These are phyloP conservation scores for Ascochyta rabiei DNA, from an alignment of 2,329 filamentous ascomycete species.

Conservation along the genomic window DNA sequence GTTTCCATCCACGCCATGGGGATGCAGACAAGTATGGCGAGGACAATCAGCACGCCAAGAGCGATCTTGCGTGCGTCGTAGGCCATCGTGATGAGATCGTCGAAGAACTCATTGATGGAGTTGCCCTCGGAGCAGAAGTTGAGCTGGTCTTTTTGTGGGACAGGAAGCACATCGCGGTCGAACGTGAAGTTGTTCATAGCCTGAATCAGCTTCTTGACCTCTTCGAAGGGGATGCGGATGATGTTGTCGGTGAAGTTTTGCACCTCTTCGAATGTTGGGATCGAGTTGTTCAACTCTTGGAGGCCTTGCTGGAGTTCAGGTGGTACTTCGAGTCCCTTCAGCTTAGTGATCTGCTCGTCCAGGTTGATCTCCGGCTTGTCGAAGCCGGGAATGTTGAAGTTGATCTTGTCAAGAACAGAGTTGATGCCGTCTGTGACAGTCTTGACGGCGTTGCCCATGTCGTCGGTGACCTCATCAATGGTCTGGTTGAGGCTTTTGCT, in stretches of 20 bases:
- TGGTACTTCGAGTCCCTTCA: slow-evolving; percentile 74
- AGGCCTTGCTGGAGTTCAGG: slow-evolving; percentile 72
- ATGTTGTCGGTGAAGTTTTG: slow-evolving; percentile 79
- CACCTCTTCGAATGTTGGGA: slow-evolving; percentile 83
- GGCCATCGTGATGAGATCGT: slow-evolving; percentile 70
- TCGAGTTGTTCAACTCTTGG: slow-evolving; percentile 73
- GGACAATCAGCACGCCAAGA: slow-evolving; percentile 72
- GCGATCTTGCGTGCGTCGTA: slow-evolving; percentile 74
- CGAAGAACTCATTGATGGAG: slow-evolving; percentile 83
- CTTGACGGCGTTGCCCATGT: slow-evolving; percentile 50
- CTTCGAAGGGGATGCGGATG: slow-evolving; percentile 79
- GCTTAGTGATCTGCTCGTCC: slow-evolving; percentile 65
- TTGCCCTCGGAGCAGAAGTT: slow-evolving; percentile 89
- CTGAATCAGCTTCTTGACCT: slow-evolving; percentile 74
- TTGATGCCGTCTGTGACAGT: slow-evolving; percentile 46
- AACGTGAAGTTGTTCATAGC: slow-evolving; percentile 77
- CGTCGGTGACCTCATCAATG: slow-evolving; percentile 63
- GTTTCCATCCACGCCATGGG: slow-evolving; percentile 85
- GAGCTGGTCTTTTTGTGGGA: slow-evolving; percentile 81
- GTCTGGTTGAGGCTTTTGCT: slow-evolving; percentile 66
- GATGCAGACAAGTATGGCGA: slow-evolving; percentile 74
- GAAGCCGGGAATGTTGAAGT: slow-evolving; percentile 50
- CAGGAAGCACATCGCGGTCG: slow-evolving; percentile 76
- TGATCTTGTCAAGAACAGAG: slow-evolving; percentile 48
- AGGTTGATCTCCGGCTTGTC: slow-evolving; percentile 67